Base-by-base conservation (phyloP, 2,329 filamentous ascomycete species). In the Penicillium crustosum region DNA sequence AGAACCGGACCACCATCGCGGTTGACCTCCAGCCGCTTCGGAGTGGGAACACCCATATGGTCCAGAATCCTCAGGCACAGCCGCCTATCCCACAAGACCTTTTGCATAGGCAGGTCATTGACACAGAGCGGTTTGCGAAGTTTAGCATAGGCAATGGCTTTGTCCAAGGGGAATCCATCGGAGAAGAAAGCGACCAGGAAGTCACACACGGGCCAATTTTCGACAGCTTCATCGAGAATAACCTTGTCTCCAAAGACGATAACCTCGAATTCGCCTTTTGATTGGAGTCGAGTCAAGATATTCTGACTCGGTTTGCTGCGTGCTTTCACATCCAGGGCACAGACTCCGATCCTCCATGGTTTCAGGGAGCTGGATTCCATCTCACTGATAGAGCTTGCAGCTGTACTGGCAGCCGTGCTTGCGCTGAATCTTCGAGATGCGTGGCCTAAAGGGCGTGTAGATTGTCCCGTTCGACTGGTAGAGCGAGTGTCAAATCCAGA, bases 181-280 rank as follows among this genome's bases (percentile, higher is more conserved):
- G 93, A 97, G 76, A 97, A 99, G 78, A 99, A 99, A 3, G 93
- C 96, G 69, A 99, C 96, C 55, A 99, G 79, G 69, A 96, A 99
- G 77, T 99, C 94, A 75, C 91, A 95, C 54, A 96, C 86, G 19
- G 93, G 93, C 93, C 93, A 97, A 72, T 97, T 96, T 76, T 96
- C 92, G 55, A 97, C 89, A 61, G 90, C 90, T 83, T 99, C 94
- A 70, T 99, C 94, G 36, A 99, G 82, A 66, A 99, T 99, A 43
- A 97, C 93, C 77, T 99, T 99, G 79, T 99, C 94, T 48, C 94
- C 95, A 78, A 99, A 99, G 13, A 99, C 93, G 61, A 96, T 89
- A 25, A 97, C 93, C 69, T 99, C 93, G 70, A 99, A 97, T 67
- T 97, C 93, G 49, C 88, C 86, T 64, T 95, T 93, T 35, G 90